Percentiles rank a stretch among this genome's conserved stretches.
These are phyloP conservation scores for Hirsutella thompsonii DNA, from an alignment of 2,329 filamentous ascomycete genomes.

Conservation along the genomic window DNA sequence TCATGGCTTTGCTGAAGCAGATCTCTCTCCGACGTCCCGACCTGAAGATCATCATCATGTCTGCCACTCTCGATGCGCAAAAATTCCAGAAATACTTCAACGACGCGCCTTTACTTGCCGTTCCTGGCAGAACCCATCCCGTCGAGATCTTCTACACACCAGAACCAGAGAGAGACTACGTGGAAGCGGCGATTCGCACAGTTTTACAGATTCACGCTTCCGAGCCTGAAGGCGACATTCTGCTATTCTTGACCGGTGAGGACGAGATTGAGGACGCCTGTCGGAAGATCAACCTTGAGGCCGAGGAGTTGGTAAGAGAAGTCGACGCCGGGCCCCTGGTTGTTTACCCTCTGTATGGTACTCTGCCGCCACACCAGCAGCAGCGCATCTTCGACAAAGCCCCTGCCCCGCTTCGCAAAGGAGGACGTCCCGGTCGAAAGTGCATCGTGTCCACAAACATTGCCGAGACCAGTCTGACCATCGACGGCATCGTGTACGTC, in stretches of 20 bases:
- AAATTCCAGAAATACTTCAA: slow-evolving; percentile 98
- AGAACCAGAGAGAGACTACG: slow-evolving; percentile 90
- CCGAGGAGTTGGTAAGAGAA: slow-evolving; percentile 83
- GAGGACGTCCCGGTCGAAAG: slow-evolving; percentile 82
- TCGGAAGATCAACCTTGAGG: slow-evolving; percentile 80
- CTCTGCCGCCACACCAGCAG: slow-evolving; percentile 82
- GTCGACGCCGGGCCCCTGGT: slow-evolving; percentile 81
- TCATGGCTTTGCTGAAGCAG: slow-evolving; percentile 94
- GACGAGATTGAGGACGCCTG: slow-evolving; percentile 97
- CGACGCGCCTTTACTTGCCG: slow-evolving; percentile 81
- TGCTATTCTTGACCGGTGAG: slow-evolving; percentile 92
- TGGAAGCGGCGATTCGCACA: slow-evolving; percentile 87
- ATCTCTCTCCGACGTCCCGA: slow-evolving; percentile 71
- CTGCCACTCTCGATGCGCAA: slow-evolving; percentile 89
- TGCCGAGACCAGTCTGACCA: slow-evolving; percentile 92
- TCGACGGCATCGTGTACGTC: slow-evolving; percentile 97
- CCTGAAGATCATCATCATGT: slow-evolving; percentile 98
- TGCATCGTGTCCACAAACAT: slow-evolving; percentile 95
- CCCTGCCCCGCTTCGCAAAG: slow-evolving; percentile 56
- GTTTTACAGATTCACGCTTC: slow-evolving; percentile 94
- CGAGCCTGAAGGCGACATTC: slow-evolving; percentile 81
- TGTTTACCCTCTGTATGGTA: slow-evolving; percentile 90
- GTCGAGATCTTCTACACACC: slow-evolving; percentile 99
- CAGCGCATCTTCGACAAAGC: slow-evolving; percentile 91
- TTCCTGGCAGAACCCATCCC: slow-evolving; percentile 88